Base-by-base conservation (phyloP, 1,284 basidiomycete species). In the Pyrrhoderma noxium region DNA sequence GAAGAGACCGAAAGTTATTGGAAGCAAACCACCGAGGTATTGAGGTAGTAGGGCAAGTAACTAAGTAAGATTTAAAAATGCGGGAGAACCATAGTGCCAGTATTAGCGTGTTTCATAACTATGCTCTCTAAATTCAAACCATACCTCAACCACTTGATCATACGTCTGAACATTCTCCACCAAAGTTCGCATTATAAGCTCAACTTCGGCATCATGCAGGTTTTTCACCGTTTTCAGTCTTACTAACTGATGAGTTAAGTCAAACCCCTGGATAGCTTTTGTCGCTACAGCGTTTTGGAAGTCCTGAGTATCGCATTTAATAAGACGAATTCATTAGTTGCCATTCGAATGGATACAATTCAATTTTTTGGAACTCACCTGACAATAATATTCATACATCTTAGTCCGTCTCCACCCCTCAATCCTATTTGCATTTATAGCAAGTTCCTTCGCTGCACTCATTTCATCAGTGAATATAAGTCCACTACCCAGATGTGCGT, bases 101-200 rank as follows among this genome's bases (percentile, higher is more conserved):
- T 23, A 47, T 42, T 13, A 8, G 42, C 18, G 34, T 23, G 18
- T 39, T 8, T 21, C 5, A 21, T 37, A n/a, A n/a, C n/a, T n/a
- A n/a, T n/a, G n/a, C n/a, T n/a, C n/a, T n/a, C n/a, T n/a, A n/a
- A n/a, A n/a, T n/a, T n/a, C n/a, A n/a, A n/a, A n/a, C n/a, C 34
- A 2, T 60, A 91, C 93, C 77, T 98, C 93, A 3, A 90, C 77
- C 2, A 93, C 85, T 67, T 96, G 89, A 49, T 93, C 89, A 61
- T 95, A 92, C 0, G 80, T 76, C 56, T 76, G 77, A 35, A 89
- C 73, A 52, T 76, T 77, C 25, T 85, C 78, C 0, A 81, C 77
- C 8, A 98, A 67, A 2, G 81, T 79, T 11, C 78, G 74, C 68
- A 89, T 85, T 58, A 97, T 93, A 31, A 82, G 61, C 57, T 85